A percentile compares a stretch with the other conserved stretches of the same genome.
Evolutionary conservation across 148 eudicot species (phyloP).

Genomic region (Nepenthes mirabilis): DNA sequence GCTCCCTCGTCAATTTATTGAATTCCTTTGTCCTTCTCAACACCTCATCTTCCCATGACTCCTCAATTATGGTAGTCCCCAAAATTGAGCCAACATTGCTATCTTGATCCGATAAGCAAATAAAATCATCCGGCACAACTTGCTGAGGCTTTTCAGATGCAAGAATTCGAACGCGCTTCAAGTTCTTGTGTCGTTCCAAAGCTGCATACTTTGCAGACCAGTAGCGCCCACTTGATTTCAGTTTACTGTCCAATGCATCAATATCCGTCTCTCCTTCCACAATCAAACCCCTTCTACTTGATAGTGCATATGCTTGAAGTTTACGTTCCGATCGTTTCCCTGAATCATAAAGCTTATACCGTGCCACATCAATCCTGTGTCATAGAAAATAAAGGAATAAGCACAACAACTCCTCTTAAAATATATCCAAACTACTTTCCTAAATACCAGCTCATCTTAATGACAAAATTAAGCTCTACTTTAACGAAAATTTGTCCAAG

Average conservation of each 20-base stretch:
- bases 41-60: slow-evolving; percentile 96
- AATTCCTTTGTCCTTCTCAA: slow-evolving; percentile 76
- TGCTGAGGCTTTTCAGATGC: slow-evolving; percentile 25
- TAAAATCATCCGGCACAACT: slow-evolving; percentile 28
- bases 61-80: slow-evolving; percentile 35
- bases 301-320: slow-evolving; percentile 14
- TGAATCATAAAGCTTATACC: slow-evolving; percentile 48
- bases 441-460: not conserved
- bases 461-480: not conserved
- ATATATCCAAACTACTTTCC: not conserved
- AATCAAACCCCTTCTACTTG: slow-evolving; percentile 16
- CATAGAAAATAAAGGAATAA: not conserved
- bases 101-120: slow-evolving; percentile 43
- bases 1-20: slow-evolving; percentile 82
- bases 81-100: slow-evolving; percentile 14
- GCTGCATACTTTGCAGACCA: slow-evolving; percentile 79
- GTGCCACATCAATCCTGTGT: slow-evolving; percentile 76
- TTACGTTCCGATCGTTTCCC: slow-evolving; percentile 19
- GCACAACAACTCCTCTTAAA: not conserved
- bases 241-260: slow-evolving; percentile 47
- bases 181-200: slow-evolving; percentile 60
- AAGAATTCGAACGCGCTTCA: slow-evolving; percentile 48
- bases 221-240: slow-evolving; percentile 70
- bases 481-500: too few relatives aligned
- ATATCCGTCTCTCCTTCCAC: slow-evolving; percentile 49